Percentiles rank a stretch among this genome's conserved stretches.
Conservation (phyloP, 108 stramenopile genomes). For the Pseudonitzschia multistriata region DNA sequence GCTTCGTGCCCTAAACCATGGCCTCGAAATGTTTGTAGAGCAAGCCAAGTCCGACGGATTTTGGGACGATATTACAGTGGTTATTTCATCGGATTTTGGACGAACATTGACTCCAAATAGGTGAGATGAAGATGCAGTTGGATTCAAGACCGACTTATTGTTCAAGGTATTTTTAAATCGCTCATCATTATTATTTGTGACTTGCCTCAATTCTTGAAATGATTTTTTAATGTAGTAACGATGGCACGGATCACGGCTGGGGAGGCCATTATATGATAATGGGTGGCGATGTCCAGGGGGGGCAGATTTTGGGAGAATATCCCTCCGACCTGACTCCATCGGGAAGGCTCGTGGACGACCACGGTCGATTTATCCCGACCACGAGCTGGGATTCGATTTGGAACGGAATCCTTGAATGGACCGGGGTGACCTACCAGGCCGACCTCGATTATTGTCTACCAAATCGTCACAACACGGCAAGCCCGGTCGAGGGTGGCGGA, state of each 20-base stretch:
- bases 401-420: conserved; percentile 38
- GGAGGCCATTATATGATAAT: conserved; percentile 36
- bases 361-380: conserved; percentile 68
- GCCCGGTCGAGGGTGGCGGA: not conserved
- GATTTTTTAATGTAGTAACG: conserved; percentile 48
- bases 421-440: conserved; percentile 20
- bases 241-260: conserved; percentile 53
- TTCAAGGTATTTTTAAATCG: too few species aligned
- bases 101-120: conserved; percentile 69
- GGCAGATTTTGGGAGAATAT: conserved; percentile 39
- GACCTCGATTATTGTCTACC: conserved; percentile 26
- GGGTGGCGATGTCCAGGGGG: conserved; percentile 39
- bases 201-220: conserved; percentile 61
- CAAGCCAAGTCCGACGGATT: conserved; percentile 50
- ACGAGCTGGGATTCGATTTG: conserved; percentile 65
- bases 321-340: conserved; percentile 32
- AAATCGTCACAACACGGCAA: conserved; percentile 15
- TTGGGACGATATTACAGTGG: conserved; percentile 53
- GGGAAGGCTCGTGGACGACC: conserved; percentile 32
- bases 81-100: conserved; percentile 63
- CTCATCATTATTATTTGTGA: conserved; percentile 54
- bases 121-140: conserved; percentile 49
- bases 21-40: conserved; percentile 41
- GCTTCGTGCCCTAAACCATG: conserved; percentile 42
- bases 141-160: too few species aligned